A percentile compares a stretch with the other conserved stretches of the same genome.
Evolutionary conservation across 2,329 filamentous ascomycete genomes (phyloP).

Genomic region (Trichophaea hybrida): DNA sequence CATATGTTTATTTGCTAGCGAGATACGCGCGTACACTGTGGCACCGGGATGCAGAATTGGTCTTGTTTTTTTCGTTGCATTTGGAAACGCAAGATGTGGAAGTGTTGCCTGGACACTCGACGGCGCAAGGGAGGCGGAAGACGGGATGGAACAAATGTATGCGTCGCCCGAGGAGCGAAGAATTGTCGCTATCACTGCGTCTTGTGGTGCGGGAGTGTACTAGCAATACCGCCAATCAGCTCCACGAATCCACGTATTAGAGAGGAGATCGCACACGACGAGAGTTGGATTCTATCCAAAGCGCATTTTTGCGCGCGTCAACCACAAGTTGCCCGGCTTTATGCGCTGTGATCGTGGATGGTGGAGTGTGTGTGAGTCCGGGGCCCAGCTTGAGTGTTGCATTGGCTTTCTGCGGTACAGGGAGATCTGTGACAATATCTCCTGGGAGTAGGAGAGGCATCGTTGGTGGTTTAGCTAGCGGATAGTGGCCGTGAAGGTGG

Average conservation of each 20-base stretch:
- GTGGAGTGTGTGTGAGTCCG: slow-evolving; percentile 67
- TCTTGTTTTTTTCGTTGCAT: slow-evolving; percentile 78
- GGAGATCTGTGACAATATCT: slow-evolving; percentile 54
- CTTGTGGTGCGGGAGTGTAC: slow-evolving; percentile 67
- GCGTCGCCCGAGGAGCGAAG: slow-evolving; percentile 59
- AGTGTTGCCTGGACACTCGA: slow-evolving; percentile 46
- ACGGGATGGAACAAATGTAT: slow-evolving; percentile 65
- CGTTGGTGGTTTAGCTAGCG: neutral
- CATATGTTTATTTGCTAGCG: slow-evolving; percentile 63
- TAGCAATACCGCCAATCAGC: slow-evolving; percentile 35
- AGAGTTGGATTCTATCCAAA: slow-evolving; percentile 59
- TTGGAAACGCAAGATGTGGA: slow-evolving; percentile 82
- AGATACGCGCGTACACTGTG: slow-evolving; percentile 77
- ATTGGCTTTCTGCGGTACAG: slow-evolving; percentile 49
- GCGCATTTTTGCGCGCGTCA: slow-evolving; percentile 58
- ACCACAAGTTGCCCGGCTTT: slow-evolving; percentile 52
- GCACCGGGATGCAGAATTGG: slow-evolving; percentile 61
- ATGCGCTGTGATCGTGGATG: slow-evolving; percentile 55
- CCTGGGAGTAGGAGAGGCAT: slow-evolving; percentile 47
- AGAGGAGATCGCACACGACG: slow-evolving; percentile 44
- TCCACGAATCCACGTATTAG: slow-evolving; percentile 24
- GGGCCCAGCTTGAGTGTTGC: slow-evolving; percentile 66
- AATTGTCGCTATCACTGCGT: slow-evolving; percentile 79
- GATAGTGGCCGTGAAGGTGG: no score
- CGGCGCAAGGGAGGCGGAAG: slow-evolving; percentile 41